Conservation (phyloP, 257 asterid genomes). For the Craterostigma plantagineum region DNA sequence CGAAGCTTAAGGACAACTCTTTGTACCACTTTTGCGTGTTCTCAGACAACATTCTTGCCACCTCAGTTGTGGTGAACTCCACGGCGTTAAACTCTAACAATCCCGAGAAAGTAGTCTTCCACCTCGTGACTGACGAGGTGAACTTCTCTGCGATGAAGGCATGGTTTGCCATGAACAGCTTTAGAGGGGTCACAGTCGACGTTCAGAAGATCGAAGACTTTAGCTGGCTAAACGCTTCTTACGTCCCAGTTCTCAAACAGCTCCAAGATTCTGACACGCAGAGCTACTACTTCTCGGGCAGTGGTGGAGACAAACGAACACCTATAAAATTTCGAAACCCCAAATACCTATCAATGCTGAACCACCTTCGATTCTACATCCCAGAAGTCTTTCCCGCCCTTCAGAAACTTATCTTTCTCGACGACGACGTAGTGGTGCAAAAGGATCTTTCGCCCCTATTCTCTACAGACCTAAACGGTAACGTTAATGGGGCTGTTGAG, state of each 20-base stretch:
- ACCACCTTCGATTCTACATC: conserved; percentile 51
- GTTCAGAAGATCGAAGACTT: conserved; percentile 45
- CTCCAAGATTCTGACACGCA: conserved; percentile 49
- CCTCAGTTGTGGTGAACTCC: conserved; percentile 51
- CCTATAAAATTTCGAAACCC: conserved; percentile 62
- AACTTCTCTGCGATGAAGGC: conserved; percentile 53
- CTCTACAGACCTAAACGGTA: conserved; percentile 33
- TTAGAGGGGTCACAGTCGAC: conserved; percentile 31
- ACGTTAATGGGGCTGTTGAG: conserved; percentile 55
- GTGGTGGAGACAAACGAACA: conserved; percentile 26
- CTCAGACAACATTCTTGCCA: conserved; percentile 49
- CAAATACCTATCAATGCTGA: conserved; percentile 48
- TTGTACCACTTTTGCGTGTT: conserved; percentile 49
- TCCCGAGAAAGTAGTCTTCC: conserved; percentile 34
- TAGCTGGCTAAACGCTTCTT: conserved; percentile 43
- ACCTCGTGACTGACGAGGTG: conserved; percentile 46
- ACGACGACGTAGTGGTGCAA: conserved; percentile 48
- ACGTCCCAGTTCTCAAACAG: conserved; percentile 54
- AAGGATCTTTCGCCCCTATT: conserved; percentile 33
- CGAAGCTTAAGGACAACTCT: conserved; percentile 27
- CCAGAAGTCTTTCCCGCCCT: conserved; percentile 46
- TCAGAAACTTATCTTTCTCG: conserved; percentile 39
- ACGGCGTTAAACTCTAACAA: conserved; percentile 29
- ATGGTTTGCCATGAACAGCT: conserved; percentile 38
- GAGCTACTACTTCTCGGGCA: conserved; percentile 51